These are phyloP conservation scores for Coemansia reversa DNA, from an alignment of 192 early-diverging fungal genomes.

Conservation along the genomic window DNA sequence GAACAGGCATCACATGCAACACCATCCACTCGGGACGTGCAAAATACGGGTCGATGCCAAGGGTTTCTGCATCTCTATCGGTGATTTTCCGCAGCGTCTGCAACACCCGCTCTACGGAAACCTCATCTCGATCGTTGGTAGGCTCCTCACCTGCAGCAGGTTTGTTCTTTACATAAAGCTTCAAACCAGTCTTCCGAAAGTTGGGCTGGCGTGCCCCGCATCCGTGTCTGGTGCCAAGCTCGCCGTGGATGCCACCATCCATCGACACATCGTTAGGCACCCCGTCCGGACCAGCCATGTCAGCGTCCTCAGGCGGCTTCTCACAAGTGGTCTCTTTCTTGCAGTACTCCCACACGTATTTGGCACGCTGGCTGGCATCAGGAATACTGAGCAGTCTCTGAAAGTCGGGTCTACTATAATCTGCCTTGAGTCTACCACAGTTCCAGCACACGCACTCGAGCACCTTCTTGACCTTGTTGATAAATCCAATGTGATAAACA, in stretches of 20 bases:
- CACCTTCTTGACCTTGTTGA: conserved; percentile 93
- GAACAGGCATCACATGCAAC: conserved; percentile 89
- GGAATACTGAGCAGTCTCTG: conserved; percentile 61
- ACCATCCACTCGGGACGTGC: conserved; percentile 99
- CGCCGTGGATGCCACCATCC: conserved; percentile 27
- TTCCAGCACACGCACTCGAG: conserved; percentile 94
- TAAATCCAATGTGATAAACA: conserved; percentile 92
- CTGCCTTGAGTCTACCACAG: conserved; percentile 91
- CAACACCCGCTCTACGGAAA: conserved; percentile 75
- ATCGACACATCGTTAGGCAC: conserved; percentile 5
- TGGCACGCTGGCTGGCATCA: conserved; percentile 71
- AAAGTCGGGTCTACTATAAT: conserved; percentile 71
- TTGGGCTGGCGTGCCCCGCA: conserved; percentile 84
- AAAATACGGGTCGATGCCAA: conserved; percentile 88
- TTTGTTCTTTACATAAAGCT: conserved; percentile 55
- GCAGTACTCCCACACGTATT: conserved; percentile 85
- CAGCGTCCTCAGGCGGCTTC: conserved; percentile 61
- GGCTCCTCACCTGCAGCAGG: conserved; percentile 26
- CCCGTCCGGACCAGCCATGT: conserved; percentile 8
- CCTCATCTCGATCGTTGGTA: conserved; percentile 57
- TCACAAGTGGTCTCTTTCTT: conserved; percentile 84
- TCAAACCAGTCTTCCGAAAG: conserved; percentile 78
- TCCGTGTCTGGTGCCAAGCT: conserved; percentile 67
- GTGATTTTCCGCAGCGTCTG: conserved; percentile 84
- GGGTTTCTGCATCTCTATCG: conserved; percentile 77